phyloP scores from a whole-genome alignment of 257 asterid species.

The Solanum raphanifolium region DNA sequence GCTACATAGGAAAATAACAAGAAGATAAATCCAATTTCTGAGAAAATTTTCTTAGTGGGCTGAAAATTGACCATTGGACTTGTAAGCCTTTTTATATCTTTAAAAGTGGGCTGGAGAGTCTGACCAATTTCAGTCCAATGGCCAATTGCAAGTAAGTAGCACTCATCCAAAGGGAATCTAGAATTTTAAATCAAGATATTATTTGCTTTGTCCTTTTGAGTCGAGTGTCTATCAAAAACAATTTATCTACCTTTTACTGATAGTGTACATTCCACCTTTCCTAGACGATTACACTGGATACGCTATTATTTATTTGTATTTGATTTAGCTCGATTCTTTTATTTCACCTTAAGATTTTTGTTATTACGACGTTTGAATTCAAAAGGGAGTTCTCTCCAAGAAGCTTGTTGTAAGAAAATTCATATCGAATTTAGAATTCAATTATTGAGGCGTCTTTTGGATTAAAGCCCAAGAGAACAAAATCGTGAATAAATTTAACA shows the following conservation, averaged over 20 bases:
- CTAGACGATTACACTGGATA: neutral
- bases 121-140: neutral
- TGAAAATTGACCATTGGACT: neutral
- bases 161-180: neutral
- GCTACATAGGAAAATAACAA: neutral
- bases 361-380: neutral
- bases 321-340: neutral
- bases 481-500: neutral
- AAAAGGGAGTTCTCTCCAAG: neutral
- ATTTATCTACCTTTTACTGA: neutral
- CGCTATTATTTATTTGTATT: neutral
- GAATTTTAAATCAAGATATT: neutral
- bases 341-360: neutral
- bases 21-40: neutral
- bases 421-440: neutral
- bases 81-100: neutral
- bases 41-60: neutral
- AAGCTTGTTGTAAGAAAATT: neutral
- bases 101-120: neutral
- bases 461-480: neutral
- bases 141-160: neutral
- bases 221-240: neutral
- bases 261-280: fast-evolving
- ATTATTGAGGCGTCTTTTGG: neutral
- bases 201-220: neutral